Evolutionary conservation across 495 filamentous ascomycete species (phyloP).

Genomic region (Penicillium silybi): DNA sequence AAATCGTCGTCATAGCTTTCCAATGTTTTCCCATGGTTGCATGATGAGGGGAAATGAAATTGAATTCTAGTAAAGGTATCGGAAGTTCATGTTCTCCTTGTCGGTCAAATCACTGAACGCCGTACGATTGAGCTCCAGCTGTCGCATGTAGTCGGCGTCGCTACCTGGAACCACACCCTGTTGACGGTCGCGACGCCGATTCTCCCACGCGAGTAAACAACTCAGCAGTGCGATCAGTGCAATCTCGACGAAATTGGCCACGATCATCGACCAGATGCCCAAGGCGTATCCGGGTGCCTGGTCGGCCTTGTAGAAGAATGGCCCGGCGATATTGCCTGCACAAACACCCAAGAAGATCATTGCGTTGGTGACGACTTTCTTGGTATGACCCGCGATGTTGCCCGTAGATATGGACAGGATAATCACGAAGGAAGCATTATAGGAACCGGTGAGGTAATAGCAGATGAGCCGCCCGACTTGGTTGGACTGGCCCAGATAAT

Average conservation of each 20-base stretch:
- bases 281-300: constrained; percentile 47
- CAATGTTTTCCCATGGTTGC: not conserved
- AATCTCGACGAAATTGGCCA: constrained; percentile 46
- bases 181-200: constrained; percentile 40
- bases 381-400: constrained; percentile 54
- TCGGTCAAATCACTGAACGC: constrained; percentile 55
- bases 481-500: constrained; percentile 35
- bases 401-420: constrained; percentile 51
- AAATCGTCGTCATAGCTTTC: not conserved
- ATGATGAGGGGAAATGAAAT: not conserved
- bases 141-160: constrained; percentile 18
- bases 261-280: constrained; percentile 54
- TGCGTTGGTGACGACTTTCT: constrained; percentile 53
- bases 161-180: constrained; percentile 25
- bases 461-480: constrained; percentile 44
- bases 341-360: constrained; percentile 48
- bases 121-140: constrained; percentile 41
- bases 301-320: constrained; percentile 52
- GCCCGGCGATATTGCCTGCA: constrained; percentile 46
- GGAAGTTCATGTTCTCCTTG: constrained; percentile 45
- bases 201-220: constrained; percentile 42
- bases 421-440: constrained; percentile 56
- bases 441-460: constrained; percentile 52
- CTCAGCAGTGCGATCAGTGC: constrained; percentile 35
- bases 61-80: constrained; percentile 21